Evolutionary conservation across 176 grass and related monocot species (phyloP).

Genomic region (sorghum (Sorghum bicolor)): DNA sequence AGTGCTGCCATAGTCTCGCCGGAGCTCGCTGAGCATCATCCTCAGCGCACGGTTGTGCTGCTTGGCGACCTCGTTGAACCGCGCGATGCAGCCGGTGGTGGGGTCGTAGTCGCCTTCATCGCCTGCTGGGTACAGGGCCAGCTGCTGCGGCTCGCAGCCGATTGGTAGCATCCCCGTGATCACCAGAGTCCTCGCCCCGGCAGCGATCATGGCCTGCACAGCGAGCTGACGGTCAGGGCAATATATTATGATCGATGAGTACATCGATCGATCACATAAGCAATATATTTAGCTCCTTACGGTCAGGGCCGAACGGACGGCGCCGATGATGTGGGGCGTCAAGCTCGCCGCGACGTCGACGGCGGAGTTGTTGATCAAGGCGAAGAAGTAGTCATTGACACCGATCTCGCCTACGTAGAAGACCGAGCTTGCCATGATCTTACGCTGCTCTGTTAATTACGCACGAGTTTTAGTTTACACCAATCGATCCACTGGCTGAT

Average conservation of each 20-base stretch:
- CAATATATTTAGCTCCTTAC: no score
- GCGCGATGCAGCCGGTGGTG: constrained; percentile 35
- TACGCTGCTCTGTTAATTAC: neutral
- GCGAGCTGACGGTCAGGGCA: no score
- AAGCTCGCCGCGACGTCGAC: constrained; percentile 7
- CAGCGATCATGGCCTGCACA: constrained; percentile 11
- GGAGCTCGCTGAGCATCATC: constrained; percentile 4
- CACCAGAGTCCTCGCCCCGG: constrained; percentile 47
- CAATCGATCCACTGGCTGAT: no score
- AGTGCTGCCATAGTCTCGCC: neutral
- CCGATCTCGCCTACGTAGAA: constrained; percentile 65
- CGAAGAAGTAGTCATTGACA: constrained; percentile 58
- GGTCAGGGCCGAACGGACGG: constrained; percentile 30
- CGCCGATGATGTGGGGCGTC: constrained; percentile 39
- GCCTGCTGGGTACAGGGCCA: constrained; percentile 25
- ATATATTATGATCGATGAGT: neutral
- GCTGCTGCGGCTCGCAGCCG: constrained; percentile 45
- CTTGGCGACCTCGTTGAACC: constrained; percentile 46
- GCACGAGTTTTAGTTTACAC: no score
- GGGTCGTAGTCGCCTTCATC: constrained; percentile 27
- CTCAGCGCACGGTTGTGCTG: constrained; percentile 52
- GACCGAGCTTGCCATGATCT: constrained; percentile 7
- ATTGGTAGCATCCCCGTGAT: constrained; percentile 50
- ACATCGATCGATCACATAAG: no score
- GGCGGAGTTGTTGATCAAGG: constrained; percentile 24